phyloP scores from a whole-genome alignment of 1,139 yeast genomes.

The Blastobotrys aristatus region DNA sequence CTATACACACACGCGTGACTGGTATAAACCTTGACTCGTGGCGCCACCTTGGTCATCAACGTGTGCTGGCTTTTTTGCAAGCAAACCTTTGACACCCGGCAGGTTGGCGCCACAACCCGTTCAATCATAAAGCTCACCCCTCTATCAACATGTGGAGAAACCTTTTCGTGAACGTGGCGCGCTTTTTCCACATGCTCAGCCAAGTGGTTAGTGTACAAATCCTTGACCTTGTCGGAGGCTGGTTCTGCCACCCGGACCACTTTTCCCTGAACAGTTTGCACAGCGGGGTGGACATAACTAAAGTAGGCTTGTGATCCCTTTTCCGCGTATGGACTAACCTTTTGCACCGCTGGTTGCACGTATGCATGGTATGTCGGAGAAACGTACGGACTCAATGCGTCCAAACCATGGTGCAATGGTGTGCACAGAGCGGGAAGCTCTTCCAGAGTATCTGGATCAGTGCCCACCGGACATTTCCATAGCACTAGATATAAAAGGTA shows the following conservation, averaged over 20 bases:
- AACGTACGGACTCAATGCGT: slow-evolving; percentile 19
- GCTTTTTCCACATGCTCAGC: slow-evolving; percentile 15
- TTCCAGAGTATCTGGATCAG: slow-evolving; percentile 14
- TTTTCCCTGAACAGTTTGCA: slow-evolving; percentile 10
- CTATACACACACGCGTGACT: slow-evolving; percentile 6
- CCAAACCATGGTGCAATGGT: slow-evolving; percentile 22
- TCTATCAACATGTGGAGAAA: background rate
- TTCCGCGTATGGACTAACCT: slow-evolving; percentile 21
- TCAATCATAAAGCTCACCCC: background rate
- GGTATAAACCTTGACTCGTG: slow-evolving; percentile 10
- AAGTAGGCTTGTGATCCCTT: slow-evolving; percentile 19
- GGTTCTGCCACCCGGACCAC: slow-evolving; percentile 17
- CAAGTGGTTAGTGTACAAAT: slow-evolving; percentile 15
- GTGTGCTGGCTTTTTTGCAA: slow-evolving; percentile 13
- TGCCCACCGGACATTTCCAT: slow-evolving; percentile 28
- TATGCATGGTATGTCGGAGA: slow-evolving; percentile 21
- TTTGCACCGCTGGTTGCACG: slow-evolving; percentile 23
- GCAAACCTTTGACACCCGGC: slow-evolving; percentile 11
- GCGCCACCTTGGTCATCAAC: slow-evolving; percentile 16
- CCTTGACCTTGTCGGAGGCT: slow-evolving; percentile 14
- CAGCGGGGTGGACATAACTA: slow-evolving; percentile 21
- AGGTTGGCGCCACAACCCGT: slow-evolving; percentile 14
- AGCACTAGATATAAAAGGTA: slow-evolving; percentile 26
- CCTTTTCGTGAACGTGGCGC: slow-evolving; percentile 14
- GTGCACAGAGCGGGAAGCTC: slow-evolving; percentile 24